Percentiles rank a stretch among this genome's conserved stretches.
phyloP scores from a whole-genome alignment of 768 basidiomycete genomes.

The Suillus subluteus region DNA sequence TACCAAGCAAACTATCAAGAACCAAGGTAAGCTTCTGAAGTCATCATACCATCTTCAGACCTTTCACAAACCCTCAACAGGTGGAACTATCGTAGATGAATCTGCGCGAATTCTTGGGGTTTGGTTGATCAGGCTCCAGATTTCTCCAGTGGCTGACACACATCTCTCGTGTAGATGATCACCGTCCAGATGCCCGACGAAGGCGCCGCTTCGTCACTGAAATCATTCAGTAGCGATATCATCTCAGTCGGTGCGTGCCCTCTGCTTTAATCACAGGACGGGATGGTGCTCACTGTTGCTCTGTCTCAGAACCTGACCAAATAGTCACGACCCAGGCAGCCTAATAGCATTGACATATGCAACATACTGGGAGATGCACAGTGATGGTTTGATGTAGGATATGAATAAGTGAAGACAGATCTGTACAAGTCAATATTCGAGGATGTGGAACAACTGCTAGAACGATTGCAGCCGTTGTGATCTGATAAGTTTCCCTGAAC shows the following conservation, averaged over 20 bases:
- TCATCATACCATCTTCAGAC: not conserved
- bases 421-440: not conserved
- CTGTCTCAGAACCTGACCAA: conserved; percentile 1
- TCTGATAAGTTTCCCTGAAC: not conserved
- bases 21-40: not conserved
- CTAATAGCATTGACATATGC: not conserved
- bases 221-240: not conserved
- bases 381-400: not conserved
- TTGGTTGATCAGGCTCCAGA: not conserved
- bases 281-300: not conserved
- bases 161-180: not conserved
- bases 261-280: not conserved
- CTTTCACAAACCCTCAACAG: not conserved
- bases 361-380: not conserved
- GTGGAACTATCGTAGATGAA: not conserved
- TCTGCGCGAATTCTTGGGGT: not conserved
- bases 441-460: not conserved
- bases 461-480: not conserved
- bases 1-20: not conserved
- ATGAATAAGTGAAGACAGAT: not conserved
- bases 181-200: not conserved
- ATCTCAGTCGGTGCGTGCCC: not conserved
- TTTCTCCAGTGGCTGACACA: not conserved
- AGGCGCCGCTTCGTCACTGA: not conserved
- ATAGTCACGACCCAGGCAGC: not conserved